Evolutionary conservation across 768 basidiomycete species (phyloP).

Genomic region (Tylopilus plumbeoviolaceoides): DNA sequence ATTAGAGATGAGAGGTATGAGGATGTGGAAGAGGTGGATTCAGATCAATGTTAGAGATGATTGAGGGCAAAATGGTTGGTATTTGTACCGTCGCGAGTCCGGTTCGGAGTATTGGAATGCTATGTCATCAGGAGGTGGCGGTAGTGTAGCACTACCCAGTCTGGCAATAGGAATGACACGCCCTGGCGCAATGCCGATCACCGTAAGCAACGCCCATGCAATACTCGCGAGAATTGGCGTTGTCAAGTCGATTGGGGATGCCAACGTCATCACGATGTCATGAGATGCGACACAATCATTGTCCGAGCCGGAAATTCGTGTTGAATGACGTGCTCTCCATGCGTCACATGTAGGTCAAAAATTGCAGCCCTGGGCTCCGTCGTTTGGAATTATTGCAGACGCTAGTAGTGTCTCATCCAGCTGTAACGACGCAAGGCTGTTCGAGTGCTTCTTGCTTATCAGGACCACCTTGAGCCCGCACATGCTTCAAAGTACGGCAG

Average conservation of each 20-base stretch:
- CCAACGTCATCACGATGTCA: neutral
- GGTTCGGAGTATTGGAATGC: neutral
- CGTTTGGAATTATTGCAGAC: too few species aligned
- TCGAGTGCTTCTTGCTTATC: too few species aligned
- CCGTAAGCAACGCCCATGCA: neutral
- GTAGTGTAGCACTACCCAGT: neutral
- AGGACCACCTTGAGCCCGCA: too few species aligned
- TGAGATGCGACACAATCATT: neutral
- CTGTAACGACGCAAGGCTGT: too few species aligned
- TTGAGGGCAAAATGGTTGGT: neutral
- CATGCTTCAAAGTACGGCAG: too few species aligned
- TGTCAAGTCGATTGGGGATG: neutral
- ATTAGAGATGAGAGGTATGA: neutral
- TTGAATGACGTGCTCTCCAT: too few species aligned
- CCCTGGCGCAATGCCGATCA: neutral
- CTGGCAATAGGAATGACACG: constrained; percentile 11
- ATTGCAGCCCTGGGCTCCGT: too few species aligned
- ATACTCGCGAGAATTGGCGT: constrained; percentile 16
- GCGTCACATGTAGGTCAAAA: too few species aligned
- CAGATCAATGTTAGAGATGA: neutral
- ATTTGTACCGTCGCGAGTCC: constrained; percentile 12
- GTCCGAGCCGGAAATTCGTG: neutral
- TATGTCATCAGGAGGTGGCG: neutral
- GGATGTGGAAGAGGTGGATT: neutral
- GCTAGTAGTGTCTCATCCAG: too few species aligned